These are phyloP conservation scores for Xylariaceae sp. DNA, from an alignment of 2,329 filamentous ascomycete species.

Conservation along the genomic window DNA sequence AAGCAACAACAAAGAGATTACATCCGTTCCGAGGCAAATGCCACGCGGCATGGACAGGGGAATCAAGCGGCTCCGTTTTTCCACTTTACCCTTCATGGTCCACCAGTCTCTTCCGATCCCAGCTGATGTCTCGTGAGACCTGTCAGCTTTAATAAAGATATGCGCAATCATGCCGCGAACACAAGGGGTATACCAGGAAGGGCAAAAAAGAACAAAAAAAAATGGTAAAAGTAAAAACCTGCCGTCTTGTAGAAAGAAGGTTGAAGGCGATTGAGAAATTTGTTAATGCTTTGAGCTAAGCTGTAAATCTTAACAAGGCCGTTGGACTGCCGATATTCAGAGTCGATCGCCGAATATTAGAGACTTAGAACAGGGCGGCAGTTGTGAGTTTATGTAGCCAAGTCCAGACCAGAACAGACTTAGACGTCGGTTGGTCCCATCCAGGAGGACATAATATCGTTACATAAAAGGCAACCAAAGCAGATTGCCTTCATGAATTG, in stretches of 20 bases:
- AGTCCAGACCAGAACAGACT: neutral
- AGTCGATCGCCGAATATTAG: neutral
- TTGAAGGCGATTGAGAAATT: neutral
- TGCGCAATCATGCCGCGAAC: constrained; percentile 17
- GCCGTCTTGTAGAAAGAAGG: constrained; percentile 15
- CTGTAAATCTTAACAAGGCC: neutral
- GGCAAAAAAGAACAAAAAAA: constrained; percentile 18
- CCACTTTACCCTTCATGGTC: constrained; percentile 1
- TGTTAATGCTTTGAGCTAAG: neutral
- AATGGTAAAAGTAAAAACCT: constrained; percentile 18
- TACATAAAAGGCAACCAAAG: neutral
- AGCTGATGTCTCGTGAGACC: constrained; percentile 6
- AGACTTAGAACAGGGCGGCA: neutral
- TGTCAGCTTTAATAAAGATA: constrained; percentile 15
- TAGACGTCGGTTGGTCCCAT: neutral
- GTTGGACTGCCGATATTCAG: constrained; percentile 5
- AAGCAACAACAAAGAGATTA: constrained; percentile 12
- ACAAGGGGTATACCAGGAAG: constrained; percentile 39
- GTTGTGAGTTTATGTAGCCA: neutral
- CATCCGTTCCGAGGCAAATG: neutral
- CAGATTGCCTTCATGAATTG: neutral
- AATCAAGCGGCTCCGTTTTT: neutral
- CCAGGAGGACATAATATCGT: neutral
- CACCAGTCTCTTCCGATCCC: constrained; percentile 3
- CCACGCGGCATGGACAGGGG: neutral